Conservation (phyloP, 306 rosid genomes). For the Cucurbita pepo region DNA sequence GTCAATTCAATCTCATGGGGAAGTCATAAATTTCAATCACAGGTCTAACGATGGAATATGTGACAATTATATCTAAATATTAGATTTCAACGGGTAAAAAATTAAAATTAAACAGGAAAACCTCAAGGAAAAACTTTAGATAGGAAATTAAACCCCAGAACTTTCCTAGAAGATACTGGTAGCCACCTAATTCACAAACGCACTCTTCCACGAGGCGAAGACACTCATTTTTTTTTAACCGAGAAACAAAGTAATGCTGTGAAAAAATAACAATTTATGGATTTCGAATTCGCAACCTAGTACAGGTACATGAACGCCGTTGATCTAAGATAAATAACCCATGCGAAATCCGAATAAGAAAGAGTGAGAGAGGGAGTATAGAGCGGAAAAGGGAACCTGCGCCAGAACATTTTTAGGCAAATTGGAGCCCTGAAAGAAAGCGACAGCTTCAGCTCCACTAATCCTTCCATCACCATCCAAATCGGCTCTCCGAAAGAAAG, state of each 20-base stretch:
- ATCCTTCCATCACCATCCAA: slow-evolving; percentile 94
- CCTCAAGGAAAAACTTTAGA: neutral
- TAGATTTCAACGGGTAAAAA: neutral
- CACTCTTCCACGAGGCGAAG: neutral
- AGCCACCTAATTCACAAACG: neutral
- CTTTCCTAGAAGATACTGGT: neutral
- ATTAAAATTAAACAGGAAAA: neutral
- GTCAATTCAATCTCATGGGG: neutral
- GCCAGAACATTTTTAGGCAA: slow-evolving; percentile 78
- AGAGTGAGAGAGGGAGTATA: neutral
- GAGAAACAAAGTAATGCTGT: neutral
- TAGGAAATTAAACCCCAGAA: slow-evolving; percentile 1
- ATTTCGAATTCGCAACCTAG: neutral
- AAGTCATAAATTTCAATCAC: neutral
- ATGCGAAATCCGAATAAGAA: neutral
- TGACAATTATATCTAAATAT: neutral
- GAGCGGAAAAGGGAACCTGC: slow-evolving; percentile 29
- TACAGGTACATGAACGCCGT: neutral
- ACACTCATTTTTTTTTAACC: neutral
- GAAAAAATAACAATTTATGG: neutral
- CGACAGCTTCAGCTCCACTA: slow-evolving; percentile 82
- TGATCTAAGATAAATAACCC: neutral
- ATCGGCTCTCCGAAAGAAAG: slow-evolving; percentile 69
- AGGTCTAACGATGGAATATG: neutral
- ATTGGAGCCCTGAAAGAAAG: slow-evolving; percentile 75